Evolutionary conservation across 2,329 filamentous ascomycete species (phyloP).

Genomic region (Rhynchosporium graminicola): DNA sequence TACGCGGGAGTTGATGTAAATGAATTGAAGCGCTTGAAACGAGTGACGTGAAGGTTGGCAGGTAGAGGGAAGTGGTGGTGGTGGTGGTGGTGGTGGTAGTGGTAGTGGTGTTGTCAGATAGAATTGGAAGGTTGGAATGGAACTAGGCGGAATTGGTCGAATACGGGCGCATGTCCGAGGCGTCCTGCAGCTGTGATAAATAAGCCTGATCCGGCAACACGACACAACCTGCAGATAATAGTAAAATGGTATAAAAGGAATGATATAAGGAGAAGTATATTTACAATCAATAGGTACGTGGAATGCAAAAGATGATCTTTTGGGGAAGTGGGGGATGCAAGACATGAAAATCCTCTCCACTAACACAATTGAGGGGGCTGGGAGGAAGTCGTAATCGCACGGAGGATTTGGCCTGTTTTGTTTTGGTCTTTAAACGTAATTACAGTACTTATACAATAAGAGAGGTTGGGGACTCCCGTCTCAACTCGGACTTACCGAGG

Average conservation of each 20-base stretch:
- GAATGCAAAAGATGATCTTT: background rate
- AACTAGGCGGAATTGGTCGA: conserved; percentile 10
- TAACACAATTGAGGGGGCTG: conserved; percentile 9
- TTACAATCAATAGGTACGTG: background rate
- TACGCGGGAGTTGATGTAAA: background rate
- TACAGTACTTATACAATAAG: background rate
- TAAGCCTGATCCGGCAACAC: conserved; percentile 12
- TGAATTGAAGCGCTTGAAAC: conserved; percentile 9
- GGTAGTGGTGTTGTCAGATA: background rate
- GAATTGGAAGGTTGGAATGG: background rate
- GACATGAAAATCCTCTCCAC: conserved; percentile 4
- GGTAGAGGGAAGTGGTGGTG: background rate
- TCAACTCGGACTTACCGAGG: background rate
- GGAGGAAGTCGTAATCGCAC: background rate
- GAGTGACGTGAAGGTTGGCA: conserved; percentile 7
- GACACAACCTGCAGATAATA: background rate
- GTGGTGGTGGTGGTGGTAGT: background rate
- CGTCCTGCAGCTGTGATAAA: background rate
- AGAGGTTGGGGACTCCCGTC: background rate
- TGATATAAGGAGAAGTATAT: background rate
- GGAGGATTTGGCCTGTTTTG: background rate
- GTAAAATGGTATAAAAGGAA: background rate
- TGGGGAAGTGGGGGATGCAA: background rate
- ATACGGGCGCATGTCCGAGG: conserved; percentile 3
- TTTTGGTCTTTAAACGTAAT: background rate